Percentiles rank a stretch among this genome's conserved stretches.
Evolutionary conservation across 345 rosid species (phyloP).

Genomic region (Citrus trifoliata): DNA sequence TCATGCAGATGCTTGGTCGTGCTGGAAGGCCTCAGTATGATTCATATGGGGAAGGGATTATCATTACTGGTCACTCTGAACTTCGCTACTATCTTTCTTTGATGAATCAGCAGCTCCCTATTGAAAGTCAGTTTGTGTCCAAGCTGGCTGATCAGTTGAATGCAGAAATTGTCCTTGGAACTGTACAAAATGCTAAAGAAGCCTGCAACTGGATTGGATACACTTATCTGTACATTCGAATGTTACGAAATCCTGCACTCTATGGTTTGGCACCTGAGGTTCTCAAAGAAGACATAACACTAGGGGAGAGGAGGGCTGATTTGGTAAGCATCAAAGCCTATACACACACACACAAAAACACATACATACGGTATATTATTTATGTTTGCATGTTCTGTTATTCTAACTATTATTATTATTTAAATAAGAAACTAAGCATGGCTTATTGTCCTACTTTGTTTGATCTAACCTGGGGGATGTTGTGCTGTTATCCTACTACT

Average conservation of each 20-base stretch:
- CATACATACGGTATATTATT: background rate
- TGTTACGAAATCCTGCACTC: constrained; percentile 84
- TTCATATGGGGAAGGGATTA: constrained; percentile 89
- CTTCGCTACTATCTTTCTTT: constrained; percentile 87
- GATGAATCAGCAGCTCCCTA: constrained; percentile 97
- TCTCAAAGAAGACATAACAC: constrained; percentile 58
- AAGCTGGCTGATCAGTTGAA: constrained; percentile 97
- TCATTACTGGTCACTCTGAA: constrained; percentile 90
- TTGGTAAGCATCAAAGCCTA: constrained; percentile 41
- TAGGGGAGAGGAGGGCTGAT: constrained; percentile 97
- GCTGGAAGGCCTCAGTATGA: constrained; percentile 99
- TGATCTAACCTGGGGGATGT: background rate
- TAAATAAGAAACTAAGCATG: no score
- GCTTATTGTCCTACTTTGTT: background rate
- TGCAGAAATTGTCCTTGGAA: constrained; percentile 98
- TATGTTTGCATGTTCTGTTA: background rate
- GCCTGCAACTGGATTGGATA: constrained; percentile 98
- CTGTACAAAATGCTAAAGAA: constrained; percentile 94
- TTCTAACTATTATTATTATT: background rate
- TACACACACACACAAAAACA: no score
- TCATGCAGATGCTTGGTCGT: constrained; percentile 99
- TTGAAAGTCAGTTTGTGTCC: constrained; percentile 93
- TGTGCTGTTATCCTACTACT: background rate
- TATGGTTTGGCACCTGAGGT: constrained; percentile 89
- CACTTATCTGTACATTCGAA: constrained; percentile 82